Conservation (phyloP, 2,329 filamentous ascomycete species). For the Pseudocercospora crystallina region DNA sequence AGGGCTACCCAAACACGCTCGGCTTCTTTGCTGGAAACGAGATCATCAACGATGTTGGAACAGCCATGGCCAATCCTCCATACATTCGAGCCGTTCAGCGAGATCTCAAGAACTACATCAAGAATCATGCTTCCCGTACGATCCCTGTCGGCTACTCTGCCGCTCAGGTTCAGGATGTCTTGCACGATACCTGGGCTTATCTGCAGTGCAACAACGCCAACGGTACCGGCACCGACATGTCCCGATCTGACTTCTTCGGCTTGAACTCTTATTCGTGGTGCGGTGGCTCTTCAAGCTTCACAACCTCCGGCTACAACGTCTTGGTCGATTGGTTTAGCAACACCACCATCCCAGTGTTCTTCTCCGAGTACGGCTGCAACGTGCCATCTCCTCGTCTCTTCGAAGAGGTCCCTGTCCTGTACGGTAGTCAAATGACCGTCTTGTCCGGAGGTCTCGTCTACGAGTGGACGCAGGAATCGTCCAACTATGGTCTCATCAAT, state of each 20-base stretch:
- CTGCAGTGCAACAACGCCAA: constrained; percentile 64
- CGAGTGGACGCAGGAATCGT: constrained; percentile 72
- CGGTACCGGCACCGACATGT: constrained; percentile 52
- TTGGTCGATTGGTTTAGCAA: constrained; percentile 65
- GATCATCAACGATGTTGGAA: constrained; percentile 62
- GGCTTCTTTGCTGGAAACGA: constrained; percentile 70
- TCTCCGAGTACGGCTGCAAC: constrained; percentile 82
- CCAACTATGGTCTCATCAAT: constrained; percentile 54
- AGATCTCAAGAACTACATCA: constrained; percentile 68
- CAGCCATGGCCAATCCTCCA: constrained; percentile 53
- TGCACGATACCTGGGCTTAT: constrained; percentile 75
- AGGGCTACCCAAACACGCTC: constrained; percentile 63
- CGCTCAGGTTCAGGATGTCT: constrained; percentile 71
- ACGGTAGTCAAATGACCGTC: constrained; percentile 68
- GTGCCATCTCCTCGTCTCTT: constrained; percentile 68
- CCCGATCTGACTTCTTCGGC: constrained; percentile 71
- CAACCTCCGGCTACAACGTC: constrained; percentile 61
- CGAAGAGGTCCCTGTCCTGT: constrained; percentile 72
- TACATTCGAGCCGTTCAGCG: constrained; percentile 64
- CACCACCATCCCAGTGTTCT: constrained; percentile 73
- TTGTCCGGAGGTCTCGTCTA: constrained; percentile 79
- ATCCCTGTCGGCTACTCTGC: constrained; percentile 70
- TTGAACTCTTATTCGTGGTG: constrained; percentile 76
- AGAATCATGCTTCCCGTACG: constrained; percentile 54
- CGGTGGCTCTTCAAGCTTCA: constrained; percentile 65